phyloP scores from a whole-genome alignment of 179 eudicot species.

The Beta macrorhiza region DNA sequence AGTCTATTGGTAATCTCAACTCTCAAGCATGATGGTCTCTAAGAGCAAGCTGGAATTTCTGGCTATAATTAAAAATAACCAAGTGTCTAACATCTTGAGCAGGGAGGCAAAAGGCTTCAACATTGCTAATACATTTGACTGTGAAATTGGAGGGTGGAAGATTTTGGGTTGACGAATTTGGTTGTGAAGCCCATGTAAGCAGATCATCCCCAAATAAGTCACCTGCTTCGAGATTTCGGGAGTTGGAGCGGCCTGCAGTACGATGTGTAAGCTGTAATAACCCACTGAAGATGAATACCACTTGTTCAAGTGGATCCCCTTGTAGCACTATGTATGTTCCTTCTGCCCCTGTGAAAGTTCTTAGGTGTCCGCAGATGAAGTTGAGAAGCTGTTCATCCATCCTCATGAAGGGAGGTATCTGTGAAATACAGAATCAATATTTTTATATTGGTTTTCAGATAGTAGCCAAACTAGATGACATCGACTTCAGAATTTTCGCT shows the following conservation, averaged over 20 bases:
- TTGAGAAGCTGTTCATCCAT: constrained; percentile 10
- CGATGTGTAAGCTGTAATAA: constrained; percentile 20
- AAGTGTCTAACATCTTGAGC: constrained; percentile 21
- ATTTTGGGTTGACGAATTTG: not conserved
- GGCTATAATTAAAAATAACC: constrained; percentile 5
- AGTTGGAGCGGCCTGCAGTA: not conserved
- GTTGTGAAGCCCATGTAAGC: constrained; percentile 14
- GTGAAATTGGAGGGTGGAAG: constrained; percentile 4
- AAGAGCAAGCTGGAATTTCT: constrained; percentile 8
- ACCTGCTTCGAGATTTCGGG: constrained; percentile 17
- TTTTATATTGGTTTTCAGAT: no score
- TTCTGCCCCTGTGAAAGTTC: constrained; percentile 1
- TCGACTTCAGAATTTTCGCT: no score
- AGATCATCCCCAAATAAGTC: constrained; percentile 26
- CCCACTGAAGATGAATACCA: constrained; percentile 19
- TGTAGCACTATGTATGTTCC: constrained; percentile 10
- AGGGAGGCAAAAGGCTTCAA: constrained; percentile 25
- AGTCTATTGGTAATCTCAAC: not conserved
- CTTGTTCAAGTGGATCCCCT: constrained; percentile 22
- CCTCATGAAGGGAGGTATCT: constrained; percentile 13
- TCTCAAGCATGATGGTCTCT: constrained; percentile 15
- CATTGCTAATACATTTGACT: constrained; percentile 22
- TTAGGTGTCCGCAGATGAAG: constrained; percentile 14
- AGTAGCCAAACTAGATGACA: no score
- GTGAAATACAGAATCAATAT: not conserved